phyloP scores from a whole-genome alignment of 192 early-diverging fungal species.

The Coemansia sp. region DNA sequence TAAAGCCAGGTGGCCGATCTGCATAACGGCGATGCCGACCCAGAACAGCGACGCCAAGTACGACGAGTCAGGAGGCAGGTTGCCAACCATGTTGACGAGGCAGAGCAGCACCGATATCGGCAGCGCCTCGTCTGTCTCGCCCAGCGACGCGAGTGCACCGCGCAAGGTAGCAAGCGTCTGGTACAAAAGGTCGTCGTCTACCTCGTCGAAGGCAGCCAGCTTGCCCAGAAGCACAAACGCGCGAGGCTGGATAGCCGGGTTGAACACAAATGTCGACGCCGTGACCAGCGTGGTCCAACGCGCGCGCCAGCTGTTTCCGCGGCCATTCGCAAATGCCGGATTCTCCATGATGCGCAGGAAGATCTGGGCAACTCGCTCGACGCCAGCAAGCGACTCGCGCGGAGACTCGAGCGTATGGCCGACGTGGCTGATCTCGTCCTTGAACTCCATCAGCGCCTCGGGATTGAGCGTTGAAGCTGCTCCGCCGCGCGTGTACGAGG shows the following conservation, averaged over 20 bases:
- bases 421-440: constrained; percentile 34
- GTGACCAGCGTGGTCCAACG: constrained; percentile 91
- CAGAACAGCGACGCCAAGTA: constrained; percentile 88
- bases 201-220: constrained; percentile 76
- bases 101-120: constrained; percentile 87
- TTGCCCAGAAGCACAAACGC: constrained; percentile 89
- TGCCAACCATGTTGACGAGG: constrained; percentile 84
- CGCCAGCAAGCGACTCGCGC: constrained; percentile 44
- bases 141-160: constrained; percentile 79
- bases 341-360: constrained; percentile 58
- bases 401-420: constrained; percentile 31
- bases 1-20: constrained; percentile 78
- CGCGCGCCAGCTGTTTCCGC: constrained; percentile 79
- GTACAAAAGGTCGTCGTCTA: constrained; percentile 91
- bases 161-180: constrained; percentile 87
- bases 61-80: constrained; percentile 74
- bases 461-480: constrained; percentile 53
- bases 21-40: constrained; percentile 82
- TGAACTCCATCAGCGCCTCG: constrained; percentile 51
- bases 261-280: constrained; percentile 90
- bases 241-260: constrained; percentile 89
- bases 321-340: constrained; percentile 55
- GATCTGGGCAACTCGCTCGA: constrained; percentile 60
- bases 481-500: constrained; percentile 52
- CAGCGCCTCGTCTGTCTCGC: constrained; percentile 74